phyloP scores from a whole-genome alignment of 768 basidiomycete species.

The Collybia nuda region DNA sequence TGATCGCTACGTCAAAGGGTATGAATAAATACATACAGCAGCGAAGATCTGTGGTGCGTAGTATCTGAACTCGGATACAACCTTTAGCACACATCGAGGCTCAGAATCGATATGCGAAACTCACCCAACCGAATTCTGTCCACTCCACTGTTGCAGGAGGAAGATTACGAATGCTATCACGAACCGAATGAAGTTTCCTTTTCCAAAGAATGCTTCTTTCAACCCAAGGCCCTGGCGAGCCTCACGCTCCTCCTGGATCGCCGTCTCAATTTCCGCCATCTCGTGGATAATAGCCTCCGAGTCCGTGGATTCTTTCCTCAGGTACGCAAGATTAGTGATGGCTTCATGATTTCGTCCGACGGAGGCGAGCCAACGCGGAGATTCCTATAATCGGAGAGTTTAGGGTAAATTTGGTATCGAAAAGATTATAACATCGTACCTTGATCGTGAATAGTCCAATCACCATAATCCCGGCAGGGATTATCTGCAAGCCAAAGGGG shows the following conservation, averaged over 20 bases:
- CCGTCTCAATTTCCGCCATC: conserved; percentile 80
- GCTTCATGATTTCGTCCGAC: conserved; percentile 57
- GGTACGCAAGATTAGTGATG: conserved; percentile 58
- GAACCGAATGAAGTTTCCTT: conserved; percentile 82
- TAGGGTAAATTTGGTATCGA: too few relatives aligned
- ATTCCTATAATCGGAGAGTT: conserved; percentile 44
- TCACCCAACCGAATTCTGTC: conserved; percentile 76
- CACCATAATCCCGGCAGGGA: conserved; percentile 72
- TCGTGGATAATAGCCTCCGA: conserved; percentile 55
- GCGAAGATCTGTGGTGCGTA: too few relatives aligned
- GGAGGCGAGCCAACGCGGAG: conserved; percentile 76
- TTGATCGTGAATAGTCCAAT: conserved; percentile 71
- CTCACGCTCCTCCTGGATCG: conserved; percentile 70
- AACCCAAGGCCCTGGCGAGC: conserved; percentile 63
- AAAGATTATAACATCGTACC: conserved; percentile 21
- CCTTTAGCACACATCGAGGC: too few relatives aligned
- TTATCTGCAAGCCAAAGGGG: conserved; percentile 75
- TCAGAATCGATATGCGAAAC: conserved; percentile 5
- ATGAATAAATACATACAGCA: too few relatives aligned
- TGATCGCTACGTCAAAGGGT: too few relatives aligned
- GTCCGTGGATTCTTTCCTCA: conserved; percentile 45
- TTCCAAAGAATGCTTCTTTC: conserved; percentile 76
- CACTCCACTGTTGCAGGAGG: conserved; percentile 81
- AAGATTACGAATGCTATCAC: conserved; percentile 86
- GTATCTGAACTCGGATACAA: too few relatives aligned